Conservation (phyloP, 805 yeast species). For the Candida golubevii region DNA sequence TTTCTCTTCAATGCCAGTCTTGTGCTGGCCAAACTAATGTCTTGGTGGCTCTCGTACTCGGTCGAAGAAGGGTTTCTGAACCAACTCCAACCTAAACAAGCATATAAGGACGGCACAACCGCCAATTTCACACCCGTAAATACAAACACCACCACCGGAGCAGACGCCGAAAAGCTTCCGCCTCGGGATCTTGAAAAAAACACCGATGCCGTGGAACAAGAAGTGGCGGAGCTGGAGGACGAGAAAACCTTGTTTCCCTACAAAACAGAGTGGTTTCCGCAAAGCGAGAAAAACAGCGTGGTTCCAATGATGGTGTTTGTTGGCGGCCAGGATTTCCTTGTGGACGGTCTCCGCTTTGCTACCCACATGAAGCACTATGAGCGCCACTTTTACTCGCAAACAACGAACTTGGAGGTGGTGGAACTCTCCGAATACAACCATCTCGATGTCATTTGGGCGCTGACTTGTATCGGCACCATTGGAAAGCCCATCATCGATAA, state of each 20-base stretch:
- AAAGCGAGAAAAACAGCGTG: slow-evolving; percentile 18
- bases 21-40: slow-evolving; percentile 76
- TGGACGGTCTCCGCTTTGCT: slow-evolving; percentile 65
- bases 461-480: slow-evolving; percentile 60
- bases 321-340: slow-evolving; percentile 72
- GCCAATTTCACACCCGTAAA: slow-evolving; percentile 22
- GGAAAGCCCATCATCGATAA: slow-evolving; percentile 40
- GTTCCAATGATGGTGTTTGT: slow-evolving; percentile 65
- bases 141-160: not conserved
- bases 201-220: slow-evolving; percentile 11
- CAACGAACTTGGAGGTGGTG: slow-evolving; percentile 33
- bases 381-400: slow-evolving; percentile 31
- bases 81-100: slow-evolving; percentile 30
- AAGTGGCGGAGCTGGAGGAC: slow-evolving; percentile 16
- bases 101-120: slow-evolving; percentile 28
- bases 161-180: slow-evolving; percentile 1
- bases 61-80: slow-evolving; percentile 38
- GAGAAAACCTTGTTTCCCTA: slow-evolving; percentile 51
- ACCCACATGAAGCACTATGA: slow-evolving; percentile 64
- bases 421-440: slow-evolving; percentile 70
- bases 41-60: slow-evolving; percentile 75
- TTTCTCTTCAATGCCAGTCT: slow-evolving; percentile 84
- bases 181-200: slow-evolving; percentile 19
- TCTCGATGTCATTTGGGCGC: slow-evolving; percentile 91
- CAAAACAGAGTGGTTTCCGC: slow-evolving; percentile 49